Evolutionary conservation across 1,284 basidiomycete species (phyloP).

Genomic region (Ustilago lituana): DNA sequence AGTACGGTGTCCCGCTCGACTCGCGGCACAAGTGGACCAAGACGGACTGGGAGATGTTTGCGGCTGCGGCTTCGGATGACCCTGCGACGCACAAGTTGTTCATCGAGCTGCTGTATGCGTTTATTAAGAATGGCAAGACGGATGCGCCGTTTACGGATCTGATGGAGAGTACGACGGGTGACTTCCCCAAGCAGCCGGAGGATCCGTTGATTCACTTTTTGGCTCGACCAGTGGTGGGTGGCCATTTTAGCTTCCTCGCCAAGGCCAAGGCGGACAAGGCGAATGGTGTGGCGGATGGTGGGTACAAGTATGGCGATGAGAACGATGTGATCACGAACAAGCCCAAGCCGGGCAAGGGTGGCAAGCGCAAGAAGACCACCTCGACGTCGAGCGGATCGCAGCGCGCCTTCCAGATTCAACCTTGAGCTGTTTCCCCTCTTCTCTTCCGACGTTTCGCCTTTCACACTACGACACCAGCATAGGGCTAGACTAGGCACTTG

Average conservation of each 20-base stretch:
- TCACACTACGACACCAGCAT: too few relatives aligned
- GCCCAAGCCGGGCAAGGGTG: slow-evolving; percentile 10
- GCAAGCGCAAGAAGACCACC: slow-evolving; percentile 16
- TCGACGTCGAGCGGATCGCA: slow-evolving; percentile 38
- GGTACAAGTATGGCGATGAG: slow-evolving; percentile 37
- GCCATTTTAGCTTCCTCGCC: slow-evolving; percentile 67
- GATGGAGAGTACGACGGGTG: slow-evolving; percentile 59
- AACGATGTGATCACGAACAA: slow-evolving; percentile 38
- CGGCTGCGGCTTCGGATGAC: slow-evolving; percentile 58
- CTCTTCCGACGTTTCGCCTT: background rate
- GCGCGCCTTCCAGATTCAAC: slow-evolving; percentile 27
- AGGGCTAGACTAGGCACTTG: too few relatives aligned
- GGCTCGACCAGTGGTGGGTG: slow-evolving; percentile 66
- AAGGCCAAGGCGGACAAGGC: slow-evolving; percentile 63
- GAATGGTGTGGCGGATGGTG: slow-evolving; percentile 49
- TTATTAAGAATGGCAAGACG: slow-evolving; percentile 60
- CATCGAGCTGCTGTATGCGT: slow-evolving; percentile 60
- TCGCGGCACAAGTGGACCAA: slow-evolving; percentile 66
- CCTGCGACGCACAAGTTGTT: slow-evolving; percentile 59
- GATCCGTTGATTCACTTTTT: slow-evolving; percentile 66
- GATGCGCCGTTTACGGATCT: slow-evolving; percentile 67
- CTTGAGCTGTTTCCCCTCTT: background rate
- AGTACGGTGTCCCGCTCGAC: slow-evolving; percentile 66
- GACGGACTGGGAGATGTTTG: slow-evolving; percentile 68
- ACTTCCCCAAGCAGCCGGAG: slow-evolving; percentile 39